phyloP scores from a whole-genome alignment of 2,329 filamentous ascomycete species.

The Microdochium bolleyi region DNA sequence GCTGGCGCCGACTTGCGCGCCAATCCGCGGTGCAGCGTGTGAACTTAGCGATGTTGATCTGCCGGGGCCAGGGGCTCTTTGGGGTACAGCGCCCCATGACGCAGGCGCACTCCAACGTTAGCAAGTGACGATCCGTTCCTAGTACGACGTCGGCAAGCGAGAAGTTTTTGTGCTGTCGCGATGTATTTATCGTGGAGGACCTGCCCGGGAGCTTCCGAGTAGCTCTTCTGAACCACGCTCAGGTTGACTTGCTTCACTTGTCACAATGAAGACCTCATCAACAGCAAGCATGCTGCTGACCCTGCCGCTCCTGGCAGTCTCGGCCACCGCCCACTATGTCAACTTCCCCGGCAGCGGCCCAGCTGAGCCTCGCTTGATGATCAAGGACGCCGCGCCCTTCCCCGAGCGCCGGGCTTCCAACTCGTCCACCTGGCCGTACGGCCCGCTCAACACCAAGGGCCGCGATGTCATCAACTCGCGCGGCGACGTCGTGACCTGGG shows the following conservation, averaged over 20 bases:
- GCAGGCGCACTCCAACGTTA: neutral
- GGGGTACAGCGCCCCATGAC: neutral
- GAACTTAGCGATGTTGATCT: neutral
- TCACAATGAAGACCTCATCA: neutral
- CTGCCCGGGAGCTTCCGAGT: neutral
- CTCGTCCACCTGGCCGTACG: slow-evolving; percentile 24
- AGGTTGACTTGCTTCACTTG: neutral
- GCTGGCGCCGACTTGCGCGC: neutral
- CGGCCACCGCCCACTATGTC: neutral
- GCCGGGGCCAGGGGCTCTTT: neutral
- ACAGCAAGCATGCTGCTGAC: neutral
- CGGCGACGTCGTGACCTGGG: slow-evolving; percentile 25
- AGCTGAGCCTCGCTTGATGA: neutral
- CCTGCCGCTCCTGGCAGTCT: neutral
- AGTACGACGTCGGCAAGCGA: neutral
- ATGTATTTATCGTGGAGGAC: neutral
- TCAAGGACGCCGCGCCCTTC: neutral
- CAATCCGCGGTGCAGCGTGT: neutral
- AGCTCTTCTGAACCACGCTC: neutral
- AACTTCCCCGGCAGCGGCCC: neutral
- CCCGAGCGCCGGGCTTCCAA: slow-evolving; percentile 7
- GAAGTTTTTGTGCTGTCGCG: neutral
- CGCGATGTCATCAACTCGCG: slow-evolving; percentile 27
- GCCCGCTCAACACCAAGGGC: slow-evolving; percentile 27
- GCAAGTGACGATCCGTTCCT: neutral